Conservation (phyloP, 108 stramenopile genomes). For the Fragilariopsis cylindrus region DNA sequence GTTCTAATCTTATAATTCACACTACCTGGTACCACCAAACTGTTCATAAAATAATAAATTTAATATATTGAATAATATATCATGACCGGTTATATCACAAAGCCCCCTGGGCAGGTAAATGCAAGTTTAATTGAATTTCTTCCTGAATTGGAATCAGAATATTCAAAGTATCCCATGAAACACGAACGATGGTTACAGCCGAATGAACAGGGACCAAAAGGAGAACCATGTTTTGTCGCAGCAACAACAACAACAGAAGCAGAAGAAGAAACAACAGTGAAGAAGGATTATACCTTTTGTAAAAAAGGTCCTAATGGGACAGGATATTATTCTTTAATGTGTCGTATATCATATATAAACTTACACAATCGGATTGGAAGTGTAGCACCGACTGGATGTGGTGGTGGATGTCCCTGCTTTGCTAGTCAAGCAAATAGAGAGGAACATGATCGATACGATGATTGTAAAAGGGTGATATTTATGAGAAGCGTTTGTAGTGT, state of each 20-base stretch:
- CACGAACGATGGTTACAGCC: conserved; percentile 23
- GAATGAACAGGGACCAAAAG: conserved; percentile 20
- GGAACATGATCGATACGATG: conserved; percentile 2
- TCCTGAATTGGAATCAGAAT: conserved; percentile 21
- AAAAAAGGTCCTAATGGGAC: conserved; percentile 2
- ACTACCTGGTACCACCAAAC: no score
- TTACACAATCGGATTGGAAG: conserved; percentile 6
- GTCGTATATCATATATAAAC: conserved; percentile 6
- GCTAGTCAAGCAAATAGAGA: background rate
- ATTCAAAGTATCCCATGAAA: conserved; percentile 24
- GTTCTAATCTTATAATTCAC: no score
- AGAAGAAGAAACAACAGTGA: background rate
- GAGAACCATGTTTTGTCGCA: conserved; percentile 27
- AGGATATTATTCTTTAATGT: conserved; percentile 26
- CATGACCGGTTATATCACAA: background rate
- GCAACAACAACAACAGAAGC: background rate
- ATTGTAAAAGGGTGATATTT: background rate
- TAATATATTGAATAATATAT: no score
- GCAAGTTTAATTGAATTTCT: conserved; percentile 9
- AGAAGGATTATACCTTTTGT: conserved; percentile 20
- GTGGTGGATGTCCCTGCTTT: background rate
- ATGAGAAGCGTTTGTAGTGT: background rate
- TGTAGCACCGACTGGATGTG: background rate
- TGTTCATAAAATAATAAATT: no score
- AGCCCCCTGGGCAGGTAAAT: background rate